A percentile compares a stretch with the other conserved stretches of the same genome.
Evolutionary conservation across 345 rosid species (phyloP).

Genomic region (Tarenaya hassleriana): DNA sequence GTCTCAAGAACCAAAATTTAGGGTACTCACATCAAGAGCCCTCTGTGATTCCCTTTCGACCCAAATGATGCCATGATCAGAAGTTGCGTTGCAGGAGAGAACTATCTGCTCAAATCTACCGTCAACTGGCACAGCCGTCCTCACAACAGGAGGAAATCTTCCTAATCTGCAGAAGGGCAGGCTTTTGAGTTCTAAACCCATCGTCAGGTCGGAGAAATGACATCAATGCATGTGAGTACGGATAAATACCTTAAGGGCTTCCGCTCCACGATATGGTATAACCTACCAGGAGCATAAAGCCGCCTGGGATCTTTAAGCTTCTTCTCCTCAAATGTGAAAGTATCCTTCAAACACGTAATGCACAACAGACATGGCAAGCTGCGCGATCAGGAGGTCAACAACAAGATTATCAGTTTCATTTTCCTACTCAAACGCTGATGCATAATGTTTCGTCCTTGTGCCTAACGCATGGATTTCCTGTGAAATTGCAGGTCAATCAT

Average conservation of each 20-base stretch:
- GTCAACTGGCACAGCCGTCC: constrained; percentile 96
- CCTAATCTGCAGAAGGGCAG: constrained; percentile 50
- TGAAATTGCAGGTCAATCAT: constrained; percentile 1
- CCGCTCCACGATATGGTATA: constrained; percentile 87
- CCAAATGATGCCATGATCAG: constrained; percentile 89
- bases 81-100: constrained; percentile 80
- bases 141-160: constrained; percentile 88
- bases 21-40: constrained; percentile 66
- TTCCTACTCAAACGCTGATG: constrained; percentile 8
- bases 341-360: constrained; percentile 82
- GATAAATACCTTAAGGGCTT: constrained; percentile 62
- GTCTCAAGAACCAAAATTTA: background rate
- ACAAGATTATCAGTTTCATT: constrained; percentile 17
- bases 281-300: constrained; percentile 89
- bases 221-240: background rate
- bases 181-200: background rate
- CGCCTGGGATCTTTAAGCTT: constrained; percentile 80
- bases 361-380: constrained; percentile 94
- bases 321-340: constrained; percentile 76
- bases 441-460: background rate
- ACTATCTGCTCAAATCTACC: constrained; percentile 91
- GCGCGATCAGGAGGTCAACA: constrained; percentile 23
- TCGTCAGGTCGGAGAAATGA: background rate
- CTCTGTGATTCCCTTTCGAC: constrained; percentile 76
- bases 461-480: background rate